Evolutionary conservation across 2,329 filamentous ascomycete genomes (phyloP), one percentile per base, ranked within the genome.

Genomic region (Aspergillus novofumigatus): DNA sequence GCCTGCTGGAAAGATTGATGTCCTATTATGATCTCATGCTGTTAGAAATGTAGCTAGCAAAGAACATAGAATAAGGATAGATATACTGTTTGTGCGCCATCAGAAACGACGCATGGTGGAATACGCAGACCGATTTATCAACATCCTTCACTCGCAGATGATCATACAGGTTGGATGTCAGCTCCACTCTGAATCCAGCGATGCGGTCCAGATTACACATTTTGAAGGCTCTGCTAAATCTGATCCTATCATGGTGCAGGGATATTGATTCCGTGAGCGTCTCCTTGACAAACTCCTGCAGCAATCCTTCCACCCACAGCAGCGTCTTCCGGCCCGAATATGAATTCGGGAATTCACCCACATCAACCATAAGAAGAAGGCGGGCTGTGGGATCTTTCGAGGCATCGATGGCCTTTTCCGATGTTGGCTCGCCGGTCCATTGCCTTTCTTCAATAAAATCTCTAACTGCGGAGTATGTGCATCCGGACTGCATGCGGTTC

Each of bases 151-250:
- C 49, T 1, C 68, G 68, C 2, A 80, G 65, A 58, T 80, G 78
- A 53, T 79, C 75, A 0, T 70, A 62, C 3, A 80, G 57, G 47
- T 80, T 78, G 23, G 68, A 63, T 0, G 77, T 80, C 65, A 70
- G 74, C 5, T 61, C 53, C 4, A 73, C 65, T 17, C 69, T 28
- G 11, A 80, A 65, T 0, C 76, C 76, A 0, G 68, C 75, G 9
- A 79, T 71, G 1, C 56, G 52, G n/a, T 58, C 62, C 1, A 74
- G 32, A 23, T 59, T 69, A 10, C 17, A 11, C 35, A n/a, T 10
- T 6, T 4, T 38, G 35, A 38, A 38, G 3, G 11, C 11, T n/a
- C 35, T 4, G 10, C 14, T 29, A 44, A 9, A 35, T 32, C 42
- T 57, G 23, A 52, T 49, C 8, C 4, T 17, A 6, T 26, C 38